These are phyloP conservation scores for Vitis riparia DNA, from an alignment of 164 flowering plant species.

Conservation along the genomic window DNA sequence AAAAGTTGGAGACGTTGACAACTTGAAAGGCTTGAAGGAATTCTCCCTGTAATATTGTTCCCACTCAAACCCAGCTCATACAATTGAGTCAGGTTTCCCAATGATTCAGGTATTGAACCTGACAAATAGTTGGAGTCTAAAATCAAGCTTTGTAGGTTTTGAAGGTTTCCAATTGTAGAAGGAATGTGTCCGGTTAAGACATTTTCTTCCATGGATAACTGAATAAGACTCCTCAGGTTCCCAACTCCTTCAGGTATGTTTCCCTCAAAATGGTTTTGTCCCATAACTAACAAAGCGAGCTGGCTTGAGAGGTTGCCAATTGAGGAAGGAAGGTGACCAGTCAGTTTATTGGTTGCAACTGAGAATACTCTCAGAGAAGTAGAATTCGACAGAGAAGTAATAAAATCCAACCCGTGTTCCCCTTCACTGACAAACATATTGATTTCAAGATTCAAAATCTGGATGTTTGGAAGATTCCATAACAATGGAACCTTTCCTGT, in stretches of 20 bases:
- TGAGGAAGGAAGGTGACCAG: conserved; percentile 5
- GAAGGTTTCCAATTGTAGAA: neutral
- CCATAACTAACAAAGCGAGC: conserved; percentile 9
- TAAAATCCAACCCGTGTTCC: conserved; percentile 8
- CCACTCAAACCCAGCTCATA: conserved; percentile 10
- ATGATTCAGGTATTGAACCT: neutral
- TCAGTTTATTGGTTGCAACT: neutral
- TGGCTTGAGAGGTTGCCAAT: conserved; percentile 5
- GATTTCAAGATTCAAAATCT: conserved; percentile 1
- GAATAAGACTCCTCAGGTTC: conserved; percentile 1
- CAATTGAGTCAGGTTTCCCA: conserved; percentile 3
- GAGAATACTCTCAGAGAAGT: conserved; percentile 7
- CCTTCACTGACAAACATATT: conserved; percentile 6
- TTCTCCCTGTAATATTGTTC: conserved; percentile 9
- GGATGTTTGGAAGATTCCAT: conserved; percentile 6
- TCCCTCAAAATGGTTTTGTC: conserved; percentile 14
- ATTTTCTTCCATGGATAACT: conserved; percentile 5
- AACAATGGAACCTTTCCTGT: conserved; percentile 10
- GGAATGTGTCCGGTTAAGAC: conserved; percentile 8
- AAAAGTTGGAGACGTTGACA: conserved; percentile 3
- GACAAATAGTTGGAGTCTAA: neutral
- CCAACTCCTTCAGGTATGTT: conserved; percentile 13
- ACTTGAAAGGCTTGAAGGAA: conserved; percentile 11
- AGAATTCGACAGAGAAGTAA: conserved; percentile 13
- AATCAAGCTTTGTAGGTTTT: neutral